Conservation (phyloP, 2,329 filamentous ascomycete genomes). For the Exophiala bonariae region DNA sequence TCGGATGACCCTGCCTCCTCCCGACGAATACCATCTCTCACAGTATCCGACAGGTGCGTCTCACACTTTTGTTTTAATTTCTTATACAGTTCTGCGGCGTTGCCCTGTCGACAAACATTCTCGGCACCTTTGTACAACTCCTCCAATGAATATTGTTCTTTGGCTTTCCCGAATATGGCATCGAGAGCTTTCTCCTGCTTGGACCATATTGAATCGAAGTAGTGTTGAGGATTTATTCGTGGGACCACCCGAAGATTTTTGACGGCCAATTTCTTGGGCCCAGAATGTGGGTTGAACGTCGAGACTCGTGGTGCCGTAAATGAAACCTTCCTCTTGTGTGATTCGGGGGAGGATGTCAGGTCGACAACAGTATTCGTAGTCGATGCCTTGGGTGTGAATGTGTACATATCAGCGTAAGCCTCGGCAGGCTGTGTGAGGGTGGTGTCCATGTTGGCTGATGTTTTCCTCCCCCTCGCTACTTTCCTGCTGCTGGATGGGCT, state of each 20-base stretch:
- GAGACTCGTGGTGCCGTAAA: conserved; percentile 33
- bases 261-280: conserved; percentile 84
- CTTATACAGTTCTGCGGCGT: conserved; percentile 66
- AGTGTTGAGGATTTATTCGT: conserved; percentile 69
- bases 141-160: conserved; percentile 74
- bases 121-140: conserved; percentile 88
- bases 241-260: conserved; percentile 77
- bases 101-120: conserved; percentile 80
- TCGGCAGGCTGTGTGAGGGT: conserved; percentile 23
- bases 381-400: conserved; percentile 44
- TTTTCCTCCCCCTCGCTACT: conserved; percentile 9
- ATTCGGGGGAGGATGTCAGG: conserved; percentile 42
- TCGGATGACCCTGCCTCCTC: conserved; percentile 56
- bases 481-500: conserved; percentile 1
- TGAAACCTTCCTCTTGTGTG: conserved; percentile 33
- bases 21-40: conserved; percentile 62
- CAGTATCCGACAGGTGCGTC: conserved; percentile 55
- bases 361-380: conserved; percentile 43
- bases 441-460: conserved; percentile 21
- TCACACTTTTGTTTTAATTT: conserved; percentile 68
- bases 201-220: conserved; percentile 73
- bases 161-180: conserved; percentile 67
- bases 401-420: conserved; percentile 55
- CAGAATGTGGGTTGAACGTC: conserved; percentile 70
- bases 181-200: conserved; percentile 73